Conservation (phyloP, 129 eudicot species). For the Flaveria brownii region DNA sequence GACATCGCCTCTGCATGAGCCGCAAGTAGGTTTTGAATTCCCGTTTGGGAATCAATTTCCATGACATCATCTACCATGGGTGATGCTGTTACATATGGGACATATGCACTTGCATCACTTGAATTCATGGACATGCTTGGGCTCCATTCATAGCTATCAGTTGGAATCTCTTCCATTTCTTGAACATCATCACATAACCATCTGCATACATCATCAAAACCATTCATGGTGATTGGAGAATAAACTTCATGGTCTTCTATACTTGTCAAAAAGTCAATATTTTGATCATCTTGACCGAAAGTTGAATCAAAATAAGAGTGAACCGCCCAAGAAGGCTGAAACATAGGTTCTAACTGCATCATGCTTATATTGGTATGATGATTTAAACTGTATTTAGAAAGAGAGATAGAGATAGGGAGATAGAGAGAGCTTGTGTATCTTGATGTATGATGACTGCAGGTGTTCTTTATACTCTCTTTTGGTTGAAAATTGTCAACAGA, state of each 20-base stretch:
- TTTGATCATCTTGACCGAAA: constrained; percentile 30
- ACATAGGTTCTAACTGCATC: constrained; percentile 47
- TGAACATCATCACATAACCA: constrained; percentile 54
- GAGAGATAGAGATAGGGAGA: constrained; percentile 4
- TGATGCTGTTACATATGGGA: constrained; percentile 19
- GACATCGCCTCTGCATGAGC: constrained; percentile 66
- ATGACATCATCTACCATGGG: constrained; percentile 21
- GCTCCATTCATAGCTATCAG: constrained; percentile 41
- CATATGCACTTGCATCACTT: constrained; percentile 16
- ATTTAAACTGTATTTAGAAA: constrained; percentile 10
- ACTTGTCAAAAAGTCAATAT: constrained; percentile 18
- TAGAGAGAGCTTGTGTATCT: constrained; percentile 13
- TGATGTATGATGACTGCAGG: constrained; percentile 8
- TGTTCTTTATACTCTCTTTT: constrained; percentile 25
- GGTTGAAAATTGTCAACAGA: constrained; percentile 12
- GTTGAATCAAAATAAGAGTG: constrained; percentile 26
- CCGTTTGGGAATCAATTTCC: constrained; percentile 38
- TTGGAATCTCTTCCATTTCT: constrained; percentile 30
- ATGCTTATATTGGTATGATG: constrained; percentile 18
- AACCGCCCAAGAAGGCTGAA: constrained; percentile 49
- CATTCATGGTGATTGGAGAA: constrained; percentile 25
- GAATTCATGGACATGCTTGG: constrained; percentile 35
- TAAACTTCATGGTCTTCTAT: constrained; percentile 28
- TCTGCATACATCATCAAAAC: constrained; percentile 39
- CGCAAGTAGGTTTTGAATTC: constrained; percentile 41